These are phyloP conservation scores for Beauveria bassiana DNA, from an alignment of 2,329 filamentous ascomycete genomes.

Conservation along the genomic window DNA sequence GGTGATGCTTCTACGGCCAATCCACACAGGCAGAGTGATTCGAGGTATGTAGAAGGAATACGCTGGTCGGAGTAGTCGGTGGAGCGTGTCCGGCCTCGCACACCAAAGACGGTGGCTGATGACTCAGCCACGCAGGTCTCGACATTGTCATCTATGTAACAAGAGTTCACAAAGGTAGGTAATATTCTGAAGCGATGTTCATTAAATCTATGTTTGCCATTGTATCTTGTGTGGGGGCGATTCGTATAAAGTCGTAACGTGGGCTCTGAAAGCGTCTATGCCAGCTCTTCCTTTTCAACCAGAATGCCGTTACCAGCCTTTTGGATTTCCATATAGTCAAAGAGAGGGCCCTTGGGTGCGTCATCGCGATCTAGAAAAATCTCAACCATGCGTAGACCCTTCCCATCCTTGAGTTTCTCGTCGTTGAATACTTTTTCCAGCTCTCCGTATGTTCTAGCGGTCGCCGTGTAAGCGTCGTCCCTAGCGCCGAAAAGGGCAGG, in stretches of 20 bases:
- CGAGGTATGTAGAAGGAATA: neutral
- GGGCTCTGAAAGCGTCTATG: neutral
- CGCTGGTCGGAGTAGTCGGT: conserved; percentile 3
- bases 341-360: conserved; percentile 19
- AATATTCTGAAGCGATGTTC: neutral
- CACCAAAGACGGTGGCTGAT: neutral
- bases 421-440: conserved; percentile 28
- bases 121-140: neutral
- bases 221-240: neutral
- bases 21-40: neutral
- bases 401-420: conserved; percentile 14
- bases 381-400: conserved; percentile 26
- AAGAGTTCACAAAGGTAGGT: too few species aligned
- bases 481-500: conserved; percentile 40
- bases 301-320: conserved; percentile 11
- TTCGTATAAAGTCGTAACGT: neutral
- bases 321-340: conserved; percentile 13
- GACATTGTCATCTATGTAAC: too few species aligned
- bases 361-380: conserved; percentile 26
- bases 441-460: conserved; percentile 37
- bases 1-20: neutral
- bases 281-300: conserved; percentile 1
- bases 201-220: neutral
- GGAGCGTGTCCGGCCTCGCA: neutral
- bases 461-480: conserved; percentile 29